Evolutionary conservation across 441 rosid genomes (phyloP).

Genomic region (Adansonia grandidieri): DNA sequence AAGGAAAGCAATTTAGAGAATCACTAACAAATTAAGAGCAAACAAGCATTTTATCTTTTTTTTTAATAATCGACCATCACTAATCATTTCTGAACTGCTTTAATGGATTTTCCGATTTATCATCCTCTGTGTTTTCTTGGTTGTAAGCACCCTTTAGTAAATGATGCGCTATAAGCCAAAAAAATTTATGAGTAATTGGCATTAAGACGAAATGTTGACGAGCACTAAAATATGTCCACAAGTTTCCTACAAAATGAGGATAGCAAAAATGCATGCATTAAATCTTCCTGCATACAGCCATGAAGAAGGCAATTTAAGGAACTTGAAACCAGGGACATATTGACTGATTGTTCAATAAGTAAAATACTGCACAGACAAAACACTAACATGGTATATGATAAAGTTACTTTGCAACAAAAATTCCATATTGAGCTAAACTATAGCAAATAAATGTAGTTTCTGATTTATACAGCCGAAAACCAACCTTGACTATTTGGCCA

Average conservation of each 20-base stretch:
- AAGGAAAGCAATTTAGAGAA: neutral
- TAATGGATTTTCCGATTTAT: neutral
- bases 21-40: neutral
- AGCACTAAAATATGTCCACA: neutral
- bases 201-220: neutral
- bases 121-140: neutral
- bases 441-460: neutral
- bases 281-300: neutral
- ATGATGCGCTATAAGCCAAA: neutral
- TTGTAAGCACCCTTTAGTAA: neutral
- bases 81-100: neutral
- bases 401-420: too few species aligned
- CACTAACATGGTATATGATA: neutral
- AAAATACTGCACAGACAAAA: neutral
- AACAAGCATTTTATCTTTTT: neutral
- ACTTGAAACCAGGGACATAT: neutral
- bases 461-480: too few species aligned
- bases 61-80: neutral
- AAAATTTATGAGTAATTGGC: neutral
- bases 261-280: neutral
- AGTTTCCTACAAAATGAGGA: neutral
- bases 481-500: too few species aligned
- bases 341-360: neutral
- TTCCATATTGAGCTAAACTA: too few species aligned
- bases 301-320: neutral